A percentile compares a stretch with the other conserved stretches of the same genome.
phyloP scores from a whole-genome alignment of 192 early-diverging fungal species.

The Coemansia asiatica region DNA sequence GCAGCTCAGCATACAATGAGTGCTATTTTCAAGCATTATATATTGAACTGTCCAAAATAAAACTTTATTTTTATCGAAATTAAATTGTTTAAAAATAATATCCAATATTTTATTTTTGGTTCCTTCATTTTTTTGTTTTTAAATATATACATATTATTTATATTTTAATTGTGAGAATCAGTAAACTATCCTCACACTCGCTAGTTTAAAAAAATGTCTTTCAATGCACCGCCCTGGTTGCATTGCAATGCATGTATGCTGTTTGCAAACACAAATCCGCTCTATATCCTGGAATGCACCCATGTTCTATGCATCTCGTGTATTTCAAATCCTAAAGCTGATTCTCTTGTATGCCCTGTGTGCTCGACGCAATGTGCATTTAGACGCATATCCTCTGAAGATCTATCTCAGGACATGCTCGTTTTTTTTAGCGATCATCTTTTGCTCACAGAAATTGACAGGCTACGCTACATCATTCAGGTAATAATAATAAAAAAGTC shows the following conservation, averaged over 20 bases:
- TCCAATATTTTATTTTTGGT: not conserved
- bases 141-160: not conserved
- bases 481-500: conserved; percentile 14
- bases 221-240: conserved; percentile 27
- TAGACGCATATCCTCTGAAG: conserved; percentile 14
- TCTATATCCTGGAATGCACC: conserved; percentile 41
- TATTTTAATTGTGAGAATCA: too few species aligned
- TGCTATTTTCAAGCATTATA: too few species aligned
- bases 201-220: conserved; percentile 7
- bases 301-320: conserved; percentile 36
- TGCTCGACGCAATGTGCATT: conserved; percentile 32
- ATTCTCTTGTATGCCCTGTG: conserved; percentile 20
- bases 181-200: too few species aligned
- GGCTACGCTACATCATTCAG: conserved; percentile 36
- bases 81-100: not conserved
- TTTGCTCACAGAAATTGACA: conserved; percentile 37
- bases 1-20: not conserved
- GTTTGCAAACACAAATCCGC: conserved; percentile 17
- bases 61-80: not conserved
- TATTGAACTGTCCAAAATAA: too few species aligned
- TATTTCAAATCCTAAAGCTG: not conserved
- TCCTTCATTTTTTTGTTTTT: not conserved
- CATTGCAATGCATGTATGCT: conserved; percentile 43
- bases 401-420: conserved; percentile 25
- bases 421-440: conserved; percentile 22